Conservation (phyloP, 2,329 filamentous ascomycete genomes). For the Calonectria multiphialidica region DNA sequence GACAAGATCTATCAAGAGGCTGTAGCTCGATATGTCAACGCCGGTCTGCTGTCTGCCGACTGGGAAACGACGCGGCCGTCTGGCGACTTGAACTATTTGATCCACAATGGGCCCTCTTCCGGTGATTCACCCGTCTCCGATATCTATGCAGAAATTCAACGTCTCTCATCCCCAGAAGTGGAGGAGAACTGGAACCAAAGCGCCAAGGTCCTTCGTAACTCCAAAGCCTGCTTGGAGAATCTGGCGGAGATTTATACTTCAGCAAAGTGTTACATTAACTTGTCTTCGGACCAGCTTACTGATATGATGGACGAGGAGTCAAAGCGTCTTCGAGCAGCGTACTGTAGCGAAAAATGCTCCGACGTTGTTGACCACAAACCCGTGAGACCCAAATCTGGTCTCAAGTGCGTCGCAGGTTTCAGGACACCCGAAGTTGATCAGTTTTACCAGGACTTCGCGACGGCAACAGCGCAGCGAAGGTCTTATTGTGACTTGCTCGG, state of each 20-base stretch:
- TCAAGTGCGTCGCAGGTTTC: background rate
- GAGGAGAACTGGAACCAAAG: background rate
- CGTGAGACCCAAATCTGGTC: background rate
- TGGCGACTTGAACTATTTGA: conserved; percentile 2
- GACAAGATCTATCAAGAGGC: background rate
- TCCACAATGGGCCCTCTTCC: background rate
- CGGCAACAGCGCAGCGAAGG: background rate
- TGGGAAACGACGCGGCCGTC: conserved; percentile 5
- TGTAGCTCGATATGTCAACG: background rate
- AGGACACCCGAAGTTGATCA: background rate
- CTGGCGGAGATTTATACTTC: background rate
- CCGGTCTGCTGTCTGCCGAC: background rate
- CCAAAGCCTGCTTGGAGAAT: background rate
- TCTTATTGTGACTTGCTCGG: background rate
- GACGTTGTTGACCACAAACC: background rate
- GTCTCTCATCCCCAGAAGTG: background rate
- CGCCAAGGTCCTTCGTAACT: no score
- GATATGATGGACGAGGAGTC: background rate
- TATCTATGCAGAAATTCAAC: background rate
- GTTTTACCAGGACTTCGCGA: background rate
- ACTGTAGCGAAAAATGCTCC: background rate
- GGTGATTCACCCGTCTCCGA: conserved; percentile 5
- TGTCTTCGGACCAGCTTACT: background rate
- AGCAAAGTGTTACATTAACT: background rate
- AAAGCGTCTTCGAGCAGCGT: background rate